phyloP scores from a whole-genome alignment of 768 basidiomycete species.

The Russula ochroleuca region DNA sequence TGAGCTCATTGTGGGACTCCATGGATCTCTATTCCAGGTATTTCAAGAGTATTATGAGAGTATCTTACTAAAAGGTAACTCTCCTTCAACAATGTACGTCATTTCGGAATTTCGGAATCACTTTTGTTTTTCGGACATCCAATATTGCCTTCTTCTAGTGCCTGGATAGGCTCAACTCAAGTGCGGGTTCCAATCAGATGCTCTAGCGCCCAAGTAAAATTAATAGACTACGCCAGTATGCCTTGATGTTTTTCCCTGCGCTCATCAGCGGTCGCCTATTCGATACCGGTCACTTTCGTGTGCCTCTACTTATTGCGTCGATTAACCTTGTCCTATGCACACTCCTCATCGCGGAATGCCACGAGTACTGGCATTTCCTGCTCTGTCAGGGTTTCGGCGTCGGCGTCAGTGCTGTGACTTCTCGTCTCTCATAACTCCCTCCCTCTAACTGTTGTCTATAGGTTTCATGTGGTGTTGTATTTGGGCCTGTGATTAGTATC shows the following conservation, averaged over 20 bases:
- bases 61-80: constrained; percentile 43
- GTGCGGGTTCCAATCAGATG: constrained; percentile 33
- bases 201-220: not conserved
- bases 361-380: constrained; percentile 70
- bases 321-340: constrained; percentile 50
- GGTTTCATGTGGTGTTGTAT: constrained; percentile 48
- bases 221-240: constrained; percentile 42
- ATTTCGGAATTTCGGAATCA: not conserved
- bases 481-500: constrained; percentile 55
- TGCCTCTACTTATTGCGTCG: constrained; percentile 47
- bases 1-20: constrained; percentile 4
- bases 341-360: constrained; percentile 69
- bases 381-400: constrained; percentile 67
- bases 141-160: constrained; percentile 37
- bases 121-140: not conserved
- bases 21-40: constrained; percentile 39
- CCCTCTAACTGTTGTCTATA: constrained; percentile 5
- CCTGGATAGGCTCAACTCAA: constrained; percentile 80
- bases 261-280: constrained; percentile 64
- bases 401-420: constrained; percentile 45
- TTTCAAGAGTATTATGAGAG: constrained; percentile 72
- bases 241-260: constrained; percentile 58
- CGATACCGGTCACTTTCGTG: constrained; percentile 63
- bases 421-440: not conserved
- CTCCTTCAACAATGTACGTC: constrained; percentile 60